Evolutionary conservation across 371 early-diverging fungal genomes (phyloP), one percentile per base, ranked within the genome.

Genomic region (Mortierella sp.): DNA sequence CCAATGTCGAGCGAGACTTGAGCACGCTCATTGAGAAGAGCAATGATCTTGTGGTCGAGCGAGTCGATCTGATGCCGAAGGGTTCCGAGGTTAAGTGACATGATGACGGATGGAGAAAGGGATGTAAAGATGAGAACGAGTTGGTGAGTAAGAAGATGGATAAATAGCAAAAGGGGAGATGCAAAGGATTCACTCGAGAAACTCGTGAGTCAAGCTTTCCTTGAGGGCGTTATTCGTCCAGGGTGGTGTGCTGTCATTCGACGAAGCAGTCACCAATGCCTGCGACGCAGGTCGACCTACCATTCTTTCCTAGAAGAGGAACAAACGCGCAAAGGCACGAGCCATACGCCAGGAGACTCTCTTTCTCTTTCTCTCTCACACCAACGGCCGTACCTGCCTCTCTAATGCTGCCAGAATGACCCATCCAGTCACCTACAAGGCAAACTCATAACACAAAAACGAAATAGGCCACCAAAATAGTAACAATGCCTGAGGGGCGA

Each of bases 1-100:
- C 95, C 95, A 69, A 96, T 93, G 73, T 92, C 91, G 52, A 95
- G 87, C 26, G 94, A 92, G n/a, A 95, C 85, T 45, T 87, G 87
- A 11, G 96, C 95, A n/a, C 95, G 91, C 75, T 95, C 94, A 83
- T 94, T 96, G 19, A 95, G 87, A 43, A 95, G 82, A 28, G 87
- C 82, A 44, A 96, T 92, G 44, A 96, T 81, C 46, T 91, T 87
- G 29, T 86, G 82, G 81, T 95, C 95, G 26, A 96, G 82, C n/a
- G 89, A 84, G 70, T 94, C 94, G 56, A 96, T 94, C 67, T 90
- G 85, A 51, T 84, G 75, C 56, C 95, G 86, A 23, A 90, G 83
- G 7, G 86, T 66, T 48, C 51, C 65, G 21, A 77, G 79, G 66
- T 77, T 72, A 55, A 77, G 62, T 48, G 79, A 77, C 79, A 77